These are phyloP conservation scores for Glomus cerebriforme DNA, from an alignment of 192 early-diverging fungal genomes.

Conservation along the genomic window DNA sequence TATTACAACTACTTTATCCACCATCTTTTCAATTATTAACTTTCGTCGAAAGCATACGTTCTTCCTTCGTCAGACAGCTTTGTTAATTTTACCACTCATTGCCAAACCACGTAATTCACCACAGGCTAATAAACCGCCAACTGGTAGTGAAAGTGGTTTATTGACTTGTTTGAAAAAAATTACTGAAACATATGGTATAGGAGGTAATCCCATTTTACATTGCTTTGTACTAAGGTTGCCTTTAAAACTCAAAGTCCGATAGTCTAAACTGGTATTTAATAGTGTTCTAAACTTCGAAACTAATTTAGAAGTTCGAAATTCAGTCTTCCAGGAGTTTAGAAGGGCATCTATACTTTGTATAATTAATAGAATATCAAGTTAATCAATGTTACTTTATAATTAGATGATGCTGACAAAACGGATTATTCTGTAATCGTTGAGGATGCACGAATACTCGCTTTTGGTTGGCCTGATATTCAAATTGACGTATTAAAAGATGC, in stretches of 20 bases:
- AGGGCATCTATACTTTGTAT: too few species aligned
- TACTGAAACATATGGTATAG: slow-evolving; percentile 71
- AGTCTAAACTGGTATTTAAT: too few species aligned
- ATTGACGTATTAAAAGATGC: slow-evolving; percentile 77
- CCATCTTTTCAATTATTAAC: slow-evolving; percentile 61
- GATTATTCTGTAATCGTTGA: slow-evolving; percentile 3
- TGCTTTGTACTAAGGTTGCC: too few species aligned
- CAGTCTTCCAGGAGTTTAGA: too few species aligned
- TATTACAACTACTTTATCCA: slow-evolving; percentile 55
- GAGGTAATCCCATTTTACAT: slow-evolving; percentile 36
- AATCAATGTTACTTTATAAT: neutral
- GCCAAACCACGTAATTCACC: slow-evolving; percentile 41
- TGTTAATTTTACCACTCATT: slow-evolving; percentile 46
- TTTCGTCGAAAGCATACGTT: slow-evolving; percentile 69
- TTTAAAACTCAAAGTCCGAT: too few species aligned
- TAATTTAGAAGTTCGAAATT: too few species aligned
- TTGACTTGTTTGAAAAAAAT: slow-evolving; percentile 67
- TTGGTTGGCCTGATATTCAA: slow-evolving; percentile 80
- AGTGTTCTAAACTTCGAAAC: too few species aligned
- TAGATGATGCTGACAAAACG: slow-evolving; percentile 7
- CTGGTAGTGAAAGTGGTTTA: slow-evolving; percentile 51
- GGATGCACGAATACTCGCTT: slow-evolving; percentile 34
- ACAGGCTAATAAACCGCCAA: slow-evolving; percentile 34
- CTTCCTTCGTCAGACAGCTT: slow-evolving; percentile 63
- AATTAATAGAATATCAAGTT: neutral